Evolutionary conservation across 257 asterid species (phyloP).

Genomic region (Solanum habrochaites): DNA sequence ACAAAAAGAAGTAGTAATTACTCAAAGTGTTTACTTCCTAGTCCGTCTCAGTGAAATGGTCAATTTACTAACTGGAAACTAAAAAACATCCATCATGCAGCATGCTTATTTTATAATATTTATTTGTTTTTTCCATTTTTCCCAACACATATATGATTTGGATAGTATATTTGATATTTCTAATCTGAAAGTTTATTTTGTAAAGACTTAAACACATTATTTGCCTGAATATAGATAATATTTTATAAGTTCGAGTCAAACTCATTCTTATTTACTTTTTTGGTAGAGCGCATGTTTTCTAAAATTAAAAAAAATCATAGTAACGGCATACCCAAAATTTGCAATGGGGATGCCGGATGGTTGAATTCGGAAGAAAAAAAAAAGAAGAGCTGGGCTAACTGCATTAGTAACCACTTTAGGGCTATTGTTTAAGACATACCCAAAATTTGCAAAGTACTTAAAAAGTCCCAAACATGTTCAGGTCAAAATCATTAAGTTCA

Average conservation of each 20-base stretch:
- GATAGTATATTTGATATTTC: background rate
- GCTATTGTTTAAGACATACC: background rate
- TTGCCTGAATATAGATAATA: background rate
- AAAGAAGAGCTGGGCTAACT: background rate
- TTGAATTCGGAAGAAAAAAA: no score
- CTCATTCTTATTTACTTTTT: background rate
- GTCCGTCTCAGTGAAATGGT: background rate
- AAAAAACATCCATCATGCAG: background rate
- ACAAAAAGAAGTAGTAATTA: background rate
- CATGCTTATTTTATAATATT: background rate
- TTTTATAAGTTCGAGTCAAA: background rate
- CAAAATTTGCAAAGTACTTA: background rate
- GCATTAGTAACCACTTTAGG: background rate
- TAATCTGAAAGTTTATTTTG: background rate
- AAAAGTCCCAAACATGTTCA: background rate
- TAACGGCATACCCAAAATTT: no score
- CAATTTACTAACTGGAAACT: background rate
- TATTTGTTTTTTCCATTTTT: background rate
- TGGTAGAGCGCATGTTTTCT: background rate
- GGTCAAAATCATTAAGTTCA: background rate
- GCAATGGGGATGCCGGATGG: background rate
- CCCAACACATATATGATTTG: background rate
- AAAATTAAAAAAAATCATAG: background rate
- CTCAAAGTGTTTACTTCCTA: background rate
- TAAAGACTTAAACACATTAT: background rate